Evolutionary conservation across 2,329 filamentous ascomycete species (phyloP).

Genomic region (Conoideocrella luteorostrata): DNA sequence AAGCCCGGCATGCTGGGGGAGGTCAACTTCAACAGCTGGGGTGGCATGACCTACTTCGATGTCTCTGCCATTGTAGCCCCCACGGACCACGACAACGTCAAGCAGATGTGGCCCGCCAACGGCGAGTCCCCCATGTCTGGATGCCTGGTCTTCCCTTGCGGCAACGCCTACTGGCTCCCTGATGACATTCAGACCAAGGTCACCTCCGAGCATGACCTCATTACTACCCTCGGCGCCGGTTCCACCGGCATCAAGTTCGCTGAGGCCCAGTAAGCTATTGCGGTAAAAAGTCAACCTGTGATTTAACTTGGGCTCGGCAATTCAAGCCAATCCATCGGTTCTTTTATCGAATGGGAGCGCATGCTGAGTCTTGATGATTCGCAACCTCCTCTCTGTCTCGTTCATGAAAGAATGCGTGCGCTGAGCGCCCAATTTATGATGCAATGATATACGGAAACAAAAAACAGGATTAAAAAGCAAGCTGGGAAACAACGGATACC

Average conservation of each 20-base stretch:
- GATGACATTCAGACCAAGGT: constrained; percentile 52
- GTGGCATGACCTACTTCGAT: constrained; percentile 48
- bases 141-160: constrained; percentile 46
- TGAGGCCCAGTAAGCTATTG: not conserved
- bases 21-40: constrained; percentile 42
- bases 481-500: constrained; percentile 3
- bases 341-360: not conserved
- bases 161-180: constrained; percentile 45
- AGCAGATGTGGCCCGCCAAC: constrained; percentile 44
- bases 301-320: not conserved
- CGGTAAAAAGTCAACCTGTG: not conserved
- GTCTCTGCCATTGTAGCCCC: constrained; percentile 52
- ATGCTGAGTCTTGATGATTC: constrained; percentile 1
- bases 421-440: constrained; percentile 6
- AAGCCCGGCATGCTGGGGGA: constrained; percentile 47
- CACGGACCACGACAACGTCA: constrained; percentile 43
- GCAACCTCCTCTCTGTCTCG: not conserved
- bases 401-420: constrained; percentile 1
- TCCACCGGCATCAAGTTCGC: constrained; percentile 17
- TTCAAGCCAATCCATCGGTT: not conserved
- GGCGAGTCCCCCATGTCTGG: constrained; percentile 37
- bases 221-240: constrained; percentile 43
- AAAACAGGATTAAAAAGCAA: not conserved
- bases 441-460: not conserved
- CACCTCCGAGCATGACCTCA: constrained; percentile 40